Evolutionary conservation across 139 green algal genomes (phyloP).

Genomic region (Zygnema circumcarinatum): DNA sequence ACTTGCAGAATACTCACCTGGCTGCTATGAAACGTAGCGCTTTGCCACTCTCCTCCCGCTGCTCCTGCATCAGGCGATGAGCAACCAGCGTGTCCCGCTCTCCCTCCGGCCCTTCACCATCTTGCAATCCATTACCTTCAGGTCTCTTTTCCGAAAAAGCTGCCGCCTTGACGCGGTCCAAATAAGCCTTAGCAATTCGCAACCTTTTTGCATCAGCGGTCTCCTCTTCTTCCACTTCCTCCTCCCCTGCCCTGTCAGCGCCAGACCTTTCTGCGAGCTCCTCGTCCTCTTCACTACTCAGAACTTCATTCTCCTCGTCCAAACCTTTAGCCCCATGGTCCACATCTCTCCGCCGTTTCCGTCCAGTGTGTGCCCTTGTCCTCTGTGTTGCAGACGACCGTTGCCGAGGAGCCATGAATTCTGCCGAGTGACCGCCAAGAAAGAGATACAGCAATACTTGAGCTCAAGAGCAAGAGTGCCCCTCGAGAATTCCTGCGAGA

Average conservation of each 20-base stretch:
- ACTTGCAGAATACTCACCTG: not conserved
- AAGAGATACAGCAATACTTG: too few species aligned
- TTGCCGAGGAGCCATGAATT: not conserved
- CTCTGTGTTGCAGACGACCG: not conserved
- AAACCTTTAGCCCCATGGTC: not conserved
- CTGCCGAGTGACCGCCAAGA: too few species aligned
- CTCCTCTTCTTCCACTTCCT: conserved; percentile 73
- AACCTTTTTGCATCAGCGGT: conserved; percentile 85
- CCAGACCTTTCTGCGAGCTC: not conserved
- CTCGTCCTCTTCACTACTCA: conserved; percentile 27
- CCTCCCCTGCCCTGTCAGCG: conserved; percentile 9
- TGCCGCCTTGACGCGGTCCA: conserved; percentile 67
- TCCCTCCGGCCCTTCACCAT: conserved; percentile 43
- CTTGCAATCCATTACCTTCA: conserved; percentile 60
- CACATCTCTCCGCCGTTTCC: not conserved
- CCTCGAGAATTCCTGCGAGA: too few species aligned
- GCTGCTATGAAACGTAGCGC: conserved; percentile 15
- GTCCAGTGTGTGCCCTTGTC: not conserved
- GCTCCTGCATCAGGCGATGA: conserved; percentile 19
- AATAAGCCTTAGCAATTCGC: conserved; percentile 76
- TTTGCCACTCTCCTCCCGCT: conserved; percentile 39
- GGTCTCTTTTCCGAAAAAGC: conserved; percentile 54
- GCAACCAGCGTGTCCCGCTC: conserved; percentile 15
- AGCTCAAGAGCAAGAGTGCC: too few species aligned
- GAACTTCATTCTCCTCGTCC: not conserved